Base-by-base conservation (phyloP, 2,329 filamentous ascomycete species). In the Gremmenia infestans region DNA sequence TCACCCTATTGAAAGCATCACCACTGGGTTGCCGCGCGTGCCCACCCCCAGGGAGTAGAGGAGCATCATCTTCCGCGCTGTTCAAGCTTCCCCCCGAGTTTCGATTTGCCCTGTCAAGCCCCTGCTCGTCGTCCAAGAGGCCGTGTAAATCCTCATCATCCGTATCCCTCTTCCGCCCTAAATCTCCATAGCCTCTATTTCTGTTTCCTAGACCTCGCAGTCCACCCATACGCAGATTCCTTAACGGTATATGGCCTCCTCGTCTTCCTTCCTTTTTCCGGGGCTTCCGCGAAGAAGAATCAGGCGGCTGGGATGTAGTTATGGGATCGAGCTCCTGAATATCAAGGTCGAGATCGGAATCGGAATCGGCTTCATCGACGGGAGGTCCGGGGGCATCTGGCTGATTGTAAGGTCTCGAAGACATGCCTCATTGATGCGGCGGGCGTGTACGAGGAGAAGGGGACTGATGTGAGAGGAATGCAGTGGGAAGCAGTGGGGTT, bases 271-370 rank as follows among this genome's bases (percentile, higher is more conserved):
- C 59, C 19, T 57, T 58, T 37, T 63, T 68, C 55, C 65, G 60
- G n/a, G 66, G 63, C 53, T 65, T 65, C 40, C 62, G 58, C 22
- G 67, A 67, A 35, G 65, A 63, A 50, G 60, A 57, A 39, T 61
- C 57, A 14, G 63, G 47, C 4, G 62, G 57, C 52, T 53, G 66
- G 36, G 65, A 62, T 47, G 57, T 67, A 40, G 63, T 66, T 57
- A 72, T 55, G 54, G 89, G 88, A 69, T 92, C 88, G 63, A 94
- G 84, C 76, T 93, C 89, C 67, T 90, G 81, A 64, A 91, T 80
- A 66, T 92, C 87, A 67, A 94, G 78, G 60, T 89, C 86, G 64
- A 87, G 82, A 70, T 93, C 76, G 50, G 86, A 89, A 70, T 92
- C 88, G 69, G 86, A 89, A 69, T 91, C 8, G 28, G 28, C 9